Conservation (phyloP, 2,329 filamentous ascomycete species). For the Bipolaris cookei region DNA sequence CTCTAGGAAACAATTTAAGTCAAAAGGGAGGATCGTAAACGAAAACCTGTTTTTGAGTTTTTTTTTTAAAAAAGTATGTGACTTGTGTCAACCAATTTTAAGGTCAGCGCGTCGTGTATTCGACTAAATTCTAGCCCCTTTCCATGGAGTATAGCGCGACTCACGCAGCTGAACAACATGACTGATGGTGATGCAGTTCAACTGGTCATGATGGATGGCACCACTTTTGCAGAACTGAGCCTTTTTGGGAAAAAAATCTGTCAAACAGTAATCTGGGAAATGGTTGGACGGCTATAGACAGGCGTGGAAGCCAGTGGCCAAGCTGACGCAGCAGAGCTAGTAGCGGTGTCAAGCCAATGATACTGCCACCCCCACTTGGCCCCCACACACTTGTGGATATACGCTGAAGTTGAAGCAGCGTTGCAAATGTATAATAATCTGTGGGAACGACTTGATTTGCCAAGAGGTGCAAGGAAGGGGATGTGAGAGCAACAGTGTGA, state of each 20-base stretch:
- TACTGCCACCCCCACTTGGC: background rate
- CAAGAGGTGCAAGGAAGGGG: background rate
- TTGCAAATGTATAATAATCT: background rate
- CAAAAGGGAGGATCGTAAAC: background rate
- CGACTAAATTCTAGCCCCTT: background rate
- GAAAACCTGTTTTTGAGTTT: background rate
- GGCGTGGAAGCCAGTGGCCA: background rate
- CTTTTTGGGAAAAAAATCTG: background rate
- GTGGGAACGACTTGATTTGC: background rate
- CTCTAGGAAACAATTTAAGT: background rate
- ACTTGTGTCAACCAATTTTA: background rate
- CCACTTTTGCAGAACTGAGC: background rate
- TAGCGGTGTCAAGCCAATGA: slow-evolving; percentile 7
- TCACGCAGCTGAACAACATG: background rate
- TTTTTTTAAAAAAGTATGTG: too few species aligned
- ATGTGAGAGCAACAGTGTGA: background rate
- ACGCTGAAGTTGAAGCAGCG: background rate
- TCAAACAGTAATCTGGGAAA: background rate
- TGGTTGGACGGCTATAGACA: background rate
- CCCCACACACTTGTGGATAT: background rate
- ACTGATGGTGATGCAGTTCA: background rate
- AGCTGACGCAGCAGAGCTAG: slow-evolving; percentile 13
- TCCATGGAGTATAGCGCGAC: background rate
- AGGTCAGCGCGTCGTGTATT: background rate
- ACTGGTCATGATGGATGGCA: background rate